Evolutionary conservation across 805 yeast species (phyloP).

Genomic region (Yamadazyma phyllophila): DNA sequence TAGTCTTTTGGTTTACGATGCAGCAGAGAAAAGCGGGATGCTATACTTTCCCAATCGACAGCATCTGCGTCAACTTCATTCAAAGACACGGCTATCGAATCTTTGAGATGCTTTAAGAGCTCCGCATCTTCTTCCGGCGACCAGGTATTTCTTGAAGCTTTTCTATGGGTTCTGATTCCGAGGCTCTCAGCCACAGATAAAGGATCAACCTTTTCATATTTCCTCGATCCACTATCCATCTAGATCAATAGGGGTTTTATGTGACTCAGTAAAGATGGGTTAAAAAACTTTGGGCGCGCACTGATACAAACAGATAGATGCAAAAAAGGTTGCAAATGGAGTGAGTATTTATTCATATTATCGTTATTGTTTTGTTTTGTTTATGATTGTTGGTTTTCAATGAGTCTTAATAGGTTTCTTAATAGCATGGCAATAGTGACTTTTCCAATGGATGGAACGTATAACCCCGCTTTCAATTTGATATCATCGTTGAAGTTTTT

Average conservation of each 20-base stretch:
- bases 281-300: slow-evolving; percentile 1
- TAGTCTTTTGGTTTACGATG: slow-evolving; percentile 76
- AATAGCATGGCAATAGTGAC: slow-evolving; percentile 94
- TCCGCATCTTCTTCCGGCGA: slow-evolving; percentile 64
- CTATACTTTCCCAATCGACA: slow-evolving; percentile 63
- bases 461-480: slow-evolving; percentile 81
- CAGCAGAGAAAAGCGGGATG: slow-evolving; percentile 36
- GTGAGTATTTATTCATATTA: not conserved
- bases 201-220: slow-evolving; percentile 41
- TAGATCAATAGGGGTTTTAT: not conserved
- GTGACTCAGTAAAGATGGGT: slow-evolving; percentile 1
- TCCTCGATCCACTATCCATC: not conserved
- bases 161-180: slow-evolving; percentile 71
- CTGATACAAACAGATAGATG: not conserved
- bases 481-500: slow-evolving; percentile 84
- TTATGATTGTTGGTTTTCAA: slow-evolving; percentile 48
- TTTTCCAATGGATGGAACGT: slow-evolving; percentile 94
- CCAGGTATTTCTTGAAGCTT: slow-evolving; percentile 69
- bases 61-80: slow-evolving; percentile 31
- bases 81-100: slow-evolving; percentile 25
- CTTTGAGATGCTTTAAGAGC: slow-evolving; percentile 44
- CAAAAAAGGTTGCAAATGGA: slow-evolving; percentile 1
- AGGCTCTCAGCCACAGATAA: slow-evolving; percentile 64
- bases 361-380: not conserved
- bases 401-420: slow-evolving; percentile 81